Base-by-base conservation (phyloP, 2,329 filamentous ascomycete genomes). In the Escovopsis weberi region DNA sequence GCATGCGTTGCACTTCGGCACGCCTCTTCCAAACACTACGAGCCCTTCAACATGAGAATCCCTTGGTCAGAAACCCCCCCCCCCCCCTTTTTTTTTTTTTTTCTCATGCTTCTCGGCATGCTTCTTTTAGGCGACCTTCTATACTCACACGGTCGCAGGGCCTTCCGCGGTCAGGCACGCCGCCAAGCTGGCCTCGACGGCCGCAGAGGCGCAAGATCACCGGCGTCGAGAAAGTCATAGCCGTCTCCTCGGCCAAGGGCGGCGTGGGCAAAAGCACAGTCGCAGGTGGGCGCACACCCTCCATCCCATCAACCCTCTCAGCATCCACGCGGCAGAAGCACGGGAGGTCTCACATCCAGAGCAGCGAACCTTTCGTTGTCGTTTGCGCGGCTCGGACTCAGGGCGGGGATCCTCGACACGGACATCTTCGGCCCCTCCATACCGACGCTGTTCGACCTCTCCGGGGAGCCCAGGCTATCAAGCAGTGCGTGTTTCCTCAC, bases 181-280 rank as follows among this genome's bases (percentile, higher is more conserved):
- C 65, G 4, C 65, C 65, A 2, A 61, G 48, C n/a, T 68, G 65
- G 63, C 78, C 85, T 42, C 85, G 85, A 23, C 72, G 94, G 10
- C 89, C 91, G 0, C 75, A 86, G 52, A 80, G 82, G 54, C 76
- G 85, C 50, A 79, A 76, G 52, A 94, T 98, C 51, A 74, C 75
- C 26, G 79, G 88, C 58, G 89, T 98, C 23, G 75, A 78, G 50
- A 94, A 94, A 59, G 79, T 95, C n/a, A 77, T 98, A 45, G 87
- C 88, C n/a, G 85, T 98, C 12, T 94, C 87, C 4, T 96, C 88
- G 2, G 91, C 91, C 12, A 98, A 98, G 58, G 91, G 91, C 2
- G 91, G 91, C n/a, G 91, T 98, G 1, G 91, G 91, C 1, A 98
- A 98, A 59, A 94, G 86, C 52, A 98, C 91, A 7, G 79, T 96